Evolutionary conservation across 2,329 filamentous ascomycete genomes (phyloP), one percentile per base, ranked within the genome.

Genomic region (Tolypocladium tundrense): DNA sequence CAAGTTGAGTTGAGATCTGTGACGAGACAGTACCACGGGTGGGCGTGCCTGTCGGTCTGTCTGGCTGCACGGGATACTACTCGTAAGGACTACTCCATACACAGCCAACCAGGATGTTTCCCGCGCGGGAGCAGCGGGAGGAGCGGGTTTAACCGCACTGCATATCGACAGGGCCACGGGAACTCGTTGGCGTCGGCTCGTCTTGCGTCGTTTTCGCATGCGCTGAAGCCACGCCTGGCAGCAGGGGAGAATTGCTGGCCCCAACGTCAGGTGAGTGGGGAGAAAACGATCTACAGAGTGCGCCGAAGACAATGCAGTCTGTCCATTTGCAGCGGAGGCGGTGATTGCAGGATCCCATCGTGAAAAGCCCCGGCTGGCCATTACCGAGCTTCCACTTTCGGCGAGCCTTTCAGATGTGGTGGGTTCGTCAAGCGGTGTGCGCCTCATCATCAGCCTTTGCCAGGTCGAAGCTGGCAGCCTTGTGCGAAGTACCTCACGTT

Each of bases 81-180:
- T 33, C 48, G 27, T 14, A 9, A 27, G 45, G 7, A 6, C 24
- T 51, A 13, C 48, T 37, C 50, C 31, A 53, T 11, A 6, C n/a
- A 19, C 56, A 39, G 40, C 56, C 39, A 57, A 57, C 40, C 45
- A 57, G 55, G 55, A 48, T 40, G 55, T 53, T 31, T 42, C 61
- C 61, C 63, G 60, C 60, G 60, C 60, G 59, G 62, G 59, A 56
- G 63, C 64, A 64, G 63, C 66, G 66, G 68, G 65, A 69, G 66
- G 65, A 66, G 66, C 68, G 68, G 68, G 67, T 67, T 70, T 66
- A 70, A 69, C 68, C 68, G 68, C 63, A 59, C 60, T 70, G 68
- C 68, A 69, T 67, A 61, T 56, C 59, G 63, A 60, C 64, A 64
- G 68, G 67, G 65, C 62, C 62, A 64, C 62, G 40, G 41, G 19